These are phyloP conservation scores for Tolypocladium inflatum DNA, from an alignment of 2,329 filamentous ascomycete species.

Conservation along the genomic window DNA sequence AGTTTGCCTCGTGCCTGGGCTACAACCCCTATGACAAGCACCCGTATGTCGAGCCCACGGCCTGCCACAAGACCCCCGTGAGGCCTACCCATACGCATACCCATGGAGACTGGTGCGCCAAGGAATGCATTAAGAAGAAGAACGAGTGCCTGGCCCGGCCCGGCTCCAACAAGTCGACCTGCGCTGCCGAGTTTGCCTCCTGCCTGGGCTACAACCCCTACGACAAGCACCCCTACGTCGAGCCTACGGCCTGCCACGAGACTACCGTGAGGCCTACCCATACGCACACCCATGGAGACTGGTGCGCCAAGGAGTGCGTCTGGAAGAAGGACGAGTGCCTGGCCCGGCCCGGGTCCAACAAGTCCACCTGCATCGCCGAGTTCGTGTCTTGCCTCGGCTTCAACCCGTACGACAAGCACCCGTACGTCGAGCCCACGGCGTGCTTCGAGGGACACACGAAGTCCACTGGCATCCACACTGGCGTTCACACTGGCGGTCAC, in stretches of 20 bases:
- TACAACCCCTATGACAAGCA: no score
- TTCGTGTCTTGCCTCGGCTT: conserved; percentile 12
- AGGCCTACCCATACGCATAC: no score
- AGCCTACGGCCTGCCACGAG: conserved; percentile 8
- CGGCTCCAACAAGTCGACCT: conserved; percentile 11
- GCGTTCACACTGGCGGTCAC: no score
- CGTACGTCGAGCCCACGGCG: no score
- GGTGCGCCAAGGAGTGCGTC: no score
- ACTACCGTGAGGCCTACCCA: conserved; percentile 4
- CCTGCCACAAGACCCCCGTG: no score
- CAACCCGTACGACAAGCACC: conserved; percentile 8
- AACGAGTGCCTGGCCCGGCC: conserved; percentile 9
- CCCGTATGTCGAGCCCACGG: no score
- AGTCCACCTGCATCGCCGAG: conserved; percentile 11
- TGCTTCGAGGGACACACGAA: conserved; percentile 1
- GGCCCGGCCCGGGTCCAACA: conserved; percentile 4
- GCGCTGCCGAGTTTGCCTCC: conserved; percentile 11
- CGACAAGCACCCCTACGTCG: conserved; percentile 5
- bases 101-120: background rate
- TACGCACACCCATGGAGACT: no score
- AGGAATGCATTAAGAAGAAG: conserved; percentile 7
- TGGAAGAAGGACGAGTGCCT: no score
- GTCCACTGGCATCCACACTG: background rate
- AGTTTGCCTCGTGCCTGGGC: conserved; percentile 10
- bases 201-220: conserved; percentile 16